Percentiles rank a stretch among this genome's conserved stretches.
Evolutionary conservation across 2,329 filamentous ascomycete genomes (phyloP).

Genomic region (Colletotrichum tropicicola): DNA sequence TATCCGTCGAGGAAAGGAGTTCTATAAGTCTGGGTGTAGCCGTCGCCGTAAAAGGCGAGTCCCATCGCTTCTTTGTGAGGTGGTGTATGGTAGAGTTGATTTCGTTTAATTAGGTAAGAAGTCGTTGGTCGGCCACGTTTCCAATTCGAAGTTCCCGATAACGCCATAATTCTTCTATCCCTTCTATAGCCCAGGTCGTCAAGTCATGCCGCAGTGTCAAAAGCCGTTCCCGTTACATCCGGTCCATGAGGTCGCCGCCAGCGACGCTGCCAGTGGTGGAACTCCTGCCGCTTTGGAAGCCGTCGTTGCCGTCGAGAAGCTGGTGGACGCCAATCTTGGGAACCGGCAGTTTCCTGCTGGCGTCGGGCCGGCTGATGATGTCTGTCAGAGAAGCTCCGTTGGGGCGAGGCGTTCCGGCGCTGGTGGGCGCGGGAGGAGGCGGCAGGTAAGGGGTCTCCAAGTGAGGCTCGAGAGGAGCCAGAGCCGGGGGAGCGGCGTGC

Average conservation of each 20-base stretch:
- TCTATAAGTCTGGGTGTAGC: constrained; percentile 16
- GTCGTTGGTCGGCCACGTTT: constrained; percentile 21
- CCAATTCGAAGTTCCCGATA: constrained; percentile 31
- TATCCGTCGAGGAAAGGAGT: constrained; percentile 14
- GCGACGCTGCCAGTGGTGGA: constrained; percentile 82
- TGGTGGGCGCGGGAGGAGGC: constrained; percentile 57
- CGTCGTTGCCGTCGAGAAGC: constrained; percentile 73
- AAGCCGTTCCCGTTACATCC: constrained; percentile 45
- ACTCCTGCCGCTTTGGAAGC: constrained; percentile 78
- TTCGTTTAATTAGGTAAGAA: constrained; percentile 21
- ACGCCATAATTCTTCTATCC: constrained; percentile 49
- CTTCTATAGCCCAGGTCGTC: constrained; percentile 50
- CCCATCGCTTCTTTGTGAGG: constrained; percentile 10
- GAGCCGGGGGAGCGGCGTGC: constrained; percentile 62
- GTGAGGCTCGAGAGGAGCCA: constrained; percentile 68
- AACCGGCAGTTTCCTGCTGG: constrained; percentile 87
- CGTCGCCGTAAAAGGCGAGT: background rate
- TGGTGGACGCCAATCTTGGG: constrained; percentile 92
- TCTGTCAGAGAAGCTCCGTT: constrained; percentile 86
- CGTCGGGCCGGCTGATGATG: constrained; percentile 90
- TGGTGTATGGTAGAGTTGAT: background rate
- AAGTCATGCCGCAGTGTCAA: constrained; percentile 43
- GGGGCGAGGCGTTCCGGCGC: constrained; percentile 59
- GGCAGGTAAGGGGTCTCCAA: constrained; percentile 52
- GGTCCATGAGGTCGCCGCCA: constrained; percentile 73